A percentile compares a stretch with the other conserved stretches of the same genome.
phyloP scores from a whole-genome alignment of 2,329 filamentous ascomycete genomes.

The Pyrenochaeta sp. region DNA sequence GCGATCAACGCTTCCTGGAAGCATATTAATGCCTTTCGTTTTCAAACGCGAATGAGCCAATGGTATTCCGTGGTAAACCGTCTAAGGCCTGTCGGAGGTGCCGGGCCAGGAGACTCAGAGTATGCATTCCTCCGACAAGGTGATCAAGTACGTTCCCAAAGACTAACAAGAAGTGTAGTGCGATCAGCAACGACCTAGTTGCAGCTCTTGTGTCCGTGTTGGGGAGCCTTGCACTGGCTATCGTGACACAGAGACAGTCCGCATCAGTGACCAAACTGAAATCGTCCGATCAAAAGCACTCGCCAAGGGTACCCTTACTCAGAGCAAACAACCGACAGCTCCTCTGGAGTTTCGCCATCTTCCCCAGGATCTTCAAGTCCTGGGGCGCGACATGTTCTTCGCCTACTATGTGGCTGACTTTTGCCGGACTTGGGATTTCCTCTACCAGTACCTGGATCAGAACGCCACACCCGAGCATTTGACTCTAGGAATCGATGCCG shows the following conservation, averaged over 20 bases:
- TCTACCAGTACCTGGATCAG: conserved; percentile 25
- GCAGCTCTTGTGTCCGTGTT: conserved; percentile 33
- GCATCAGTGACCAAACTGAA: conserved; percentile 36
- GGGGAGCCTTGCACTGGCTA: conserved; percentile 31
- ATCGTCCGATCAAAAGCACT: conserved; percentile 23
- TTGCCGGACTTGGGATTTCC: conserved; percentile 32
- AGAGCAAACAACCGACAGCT: background rate
- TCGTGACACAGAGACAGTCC: conserved; percentile 30
- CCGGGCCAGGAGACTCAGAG: conserved; percentile 23
- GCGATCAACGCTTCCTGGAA: background rate
- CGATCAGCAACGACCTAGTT: conserved; percentile 30
- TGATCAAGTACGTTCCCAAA: conserved; percentile 1
- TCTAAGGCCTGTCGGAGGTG: conserved; percentile 32
- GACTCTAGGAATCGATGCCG: conserved; percentile 36
- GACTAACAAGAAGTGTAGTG: conserved; percentile 24
- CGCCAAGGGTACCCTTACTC: conserved; percentile 2
- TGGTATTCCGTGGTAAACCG: conserved; percentile 27
- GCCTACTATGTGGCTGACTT: conserved; percentile 37
- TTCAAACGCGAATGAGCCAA: background rate
- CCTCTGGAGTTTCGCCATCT: conserved; percentile 15
- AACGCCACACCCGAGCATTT: conserved; percentile 28
- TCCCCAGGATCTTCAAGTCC: conserved; percentile 24
- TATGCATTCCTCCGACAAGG: conserved; percentile 3
- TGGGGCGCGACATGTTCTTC: conserved; percentile 36
- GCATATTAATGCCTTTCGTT: background rate